phyloP scores from a whole-genome alignment of 2,329 filamentous ascomycete species.

The Gyromitra esculenta region DNA sequence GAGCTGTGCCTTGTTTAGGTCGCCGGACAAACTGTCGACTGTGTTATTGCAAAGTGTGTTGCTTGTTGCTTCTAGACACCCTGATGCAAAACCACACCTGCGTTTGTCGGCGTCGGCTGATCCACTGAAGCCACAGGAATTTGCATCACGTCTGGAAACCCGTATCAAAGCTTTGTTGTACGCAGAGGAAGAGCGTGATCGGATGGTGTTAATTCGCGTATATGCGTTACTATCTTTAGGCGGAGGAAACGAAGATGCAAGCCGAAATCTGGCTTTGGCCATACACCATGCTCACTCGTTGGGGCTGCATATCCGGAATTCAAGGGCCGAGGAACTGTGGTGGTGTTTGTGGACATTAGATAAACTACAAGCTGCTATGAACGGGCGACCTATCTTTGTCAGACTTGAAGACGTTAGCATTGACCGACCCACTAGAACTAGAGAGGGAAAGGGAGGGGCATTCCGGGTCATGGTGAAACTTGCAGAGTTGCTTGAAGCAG shows the following conservation, averaged over 20 bases:
- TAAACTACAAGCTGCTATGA: conserved; percentile 69
- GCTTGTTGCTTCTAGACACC: conserved; percentile 50
- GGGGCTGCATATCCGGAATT: conserved; percentile 65
- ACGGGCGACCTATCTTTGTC: conserved; percentile 69
- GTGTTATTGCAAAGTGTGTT: conserved; percentile 49
- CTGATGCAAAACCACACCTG: conserved; percentile 41
- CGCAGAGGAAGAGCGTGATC: conserved; percentile 59
- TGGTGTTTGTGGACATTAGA: conserved; percentile 72
- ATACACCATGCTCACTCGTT: conserved; percentile 69
- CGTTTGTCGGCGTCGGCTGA: conserved; percentile 26
- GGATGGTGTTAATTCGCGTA: conserved; percentile 68
- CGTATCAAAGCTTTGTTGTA: conserved; percentile 50
- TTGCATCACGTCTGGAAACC: conserved; percentile 38
- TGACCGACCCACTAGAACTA: conserved; percentile 66
- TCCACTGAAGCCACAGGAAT: conserved; percentile 36
- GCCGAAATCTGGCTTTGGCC: conserved; percentile 65
- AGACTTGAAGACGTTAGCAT: conserved; percentile 70
- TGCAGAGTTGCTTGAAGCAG: conserved; percentile 67
- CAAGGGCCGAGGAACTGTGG: conserved; percentile 61
- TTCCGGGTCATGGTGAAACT: conserved; percentile 70
- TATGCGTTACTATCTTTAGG: conserved; percentile 68
- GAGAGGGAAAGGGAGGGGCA: conserved; percentile 64
- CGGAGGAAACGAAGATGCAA: conserved; percentile 66
- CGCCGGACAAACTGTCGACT: conserved; percentile 36
- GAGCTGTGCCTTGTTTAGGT: conserved; percentile 40